Percentiles rank a stretch among this genome's conserved stretches.
Evolutionary conservation across 192 early-diverging fungal species (phyloP).

Genomic region (Backusella parvicylindrica): DNA sequence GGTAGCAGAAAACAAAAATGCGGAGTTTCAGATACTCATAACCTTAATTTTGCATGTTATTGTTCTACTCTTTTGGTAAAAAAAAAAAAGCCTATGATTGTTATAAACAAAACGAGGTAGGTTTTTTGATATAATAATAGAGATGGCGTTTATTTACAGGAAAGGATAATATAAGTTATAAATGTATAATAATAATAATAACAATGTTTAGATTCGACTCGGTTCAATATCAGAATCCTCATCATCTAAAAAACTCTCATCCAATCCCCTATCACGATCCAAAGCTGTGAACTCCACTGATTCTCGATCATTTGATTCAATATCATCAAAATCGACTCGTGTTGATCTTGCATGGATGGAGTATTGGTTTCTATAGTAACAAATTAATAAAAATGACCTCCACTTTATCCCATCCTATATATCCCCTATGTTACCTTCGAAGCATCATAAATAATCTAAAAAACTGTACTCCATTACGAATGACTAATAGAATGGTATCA

Average conservation of each 20-base stretch:
- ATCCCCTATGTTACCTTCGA: constrained; percentile 46
- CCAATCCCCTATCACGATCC: constrained; percentile 14
- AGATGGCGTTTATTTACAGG: not conserved
- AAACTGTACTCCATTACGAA: constrained; percentile 69
- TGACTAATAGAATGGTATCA: constrained; percentile 67
- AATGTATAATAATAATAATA: not conserved
- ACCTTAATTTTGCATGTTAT: too few species aligned
- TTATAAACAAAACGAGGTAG: too few species aligned
- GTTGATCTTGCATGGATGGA: constrained; percentile 24
- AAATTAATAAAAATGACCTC: not conserved
- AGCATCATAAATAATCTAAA: constrained; percentile 66
- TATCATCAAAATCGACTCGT: constrained; percentile 28
- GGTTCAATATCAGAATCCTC: constrained; percentile 16
- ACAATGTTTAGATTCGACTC: not conserved
- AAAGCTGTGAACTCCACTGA: constrained; percentile 12
- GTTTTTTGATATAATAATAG: not conserved
- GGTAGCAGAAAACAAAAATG: too few species aligned
- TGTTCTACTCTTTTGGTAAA: too few species aligned
- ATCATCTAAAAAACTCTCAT: constrained; percentile 9
- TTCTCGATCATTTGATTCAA: not conserved
- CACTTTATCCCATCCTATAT: not conserved
- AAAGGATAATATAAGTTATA: not conserved
- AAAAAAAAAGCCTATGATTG: too few species aligned
- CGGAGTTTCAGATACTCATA: too few species aligned
- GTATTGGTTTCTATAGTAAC: constrained; percentile 22